Conservation (phyloP, 2,329 filamentous ascomycete species). For the Aspergillus ochraceoroseus region DNA sequence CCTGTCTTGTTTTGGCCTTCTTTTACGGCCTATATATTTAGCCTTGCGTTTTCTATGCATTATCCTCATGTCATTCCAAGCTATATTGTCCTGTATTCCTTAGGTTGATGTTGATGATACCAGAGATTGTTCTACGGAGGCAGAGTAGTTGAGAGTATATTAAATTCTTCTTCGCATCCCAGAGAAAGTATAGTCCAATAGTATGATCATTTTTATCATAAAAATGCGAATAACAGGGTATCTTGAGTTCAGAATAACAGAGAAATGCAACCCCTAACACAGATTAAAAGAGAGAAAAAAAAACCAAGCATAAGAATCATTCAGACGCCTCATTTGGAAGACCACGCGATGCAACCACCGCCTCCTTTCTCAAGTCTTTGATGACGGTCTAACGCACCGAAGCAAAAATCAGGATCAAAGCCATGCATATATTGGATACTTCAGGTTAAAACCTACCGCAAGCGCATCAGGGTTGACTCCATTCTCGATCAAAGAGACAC, state of each 20-base stretch:
- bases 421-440: background rate
- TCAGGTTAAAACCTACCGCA: slow-evolving; percentile 59
- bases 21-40: background rate
- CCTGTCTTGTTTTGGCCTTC: background rate
- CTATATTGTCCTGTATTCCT: slow-evolving; percentile 10
- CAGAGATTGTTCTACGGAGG: slow-evolving; percentile 17
- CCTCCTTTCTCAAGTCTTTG: slow-evolving; percentile 44
- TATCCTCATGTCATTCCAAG: slow-evolving; percentile 3
- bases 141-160: background rate
- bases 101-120: slow-evolving; percentile 22
- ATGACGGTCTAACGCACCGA: slow-evolving; percentile 40
- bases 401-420: slow-evolving; percentile 7
- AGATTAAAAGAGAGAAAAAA: slow-evolving; percentile 1
- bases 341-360: slow-evolving; percentile 27
- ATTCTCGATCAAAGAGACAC: slow-evolving; percentile 94
- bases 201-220: slow-evolving; percentile 2
- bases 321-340: slow-evolving; percentile 21
- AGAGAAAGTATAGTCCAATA: background rate
- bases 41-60: slow-evolving; percentile 2
- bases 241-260: slow-evolving; percentile 12
- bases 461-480: slow-evolving; percentile 94
- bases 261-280: slow-evolving; percentile 1
- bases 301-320: slow-evolving; percentile 7
- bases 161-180: background rate
- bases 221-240: slow-evolving; percentile 15